Percentiles rank a stretch among this genome's conserved stretches.
phyloP scores from a whole-genome alignment of 2,329 filamentous ascomycete species.

The Xylaria multiplex region DNA sequence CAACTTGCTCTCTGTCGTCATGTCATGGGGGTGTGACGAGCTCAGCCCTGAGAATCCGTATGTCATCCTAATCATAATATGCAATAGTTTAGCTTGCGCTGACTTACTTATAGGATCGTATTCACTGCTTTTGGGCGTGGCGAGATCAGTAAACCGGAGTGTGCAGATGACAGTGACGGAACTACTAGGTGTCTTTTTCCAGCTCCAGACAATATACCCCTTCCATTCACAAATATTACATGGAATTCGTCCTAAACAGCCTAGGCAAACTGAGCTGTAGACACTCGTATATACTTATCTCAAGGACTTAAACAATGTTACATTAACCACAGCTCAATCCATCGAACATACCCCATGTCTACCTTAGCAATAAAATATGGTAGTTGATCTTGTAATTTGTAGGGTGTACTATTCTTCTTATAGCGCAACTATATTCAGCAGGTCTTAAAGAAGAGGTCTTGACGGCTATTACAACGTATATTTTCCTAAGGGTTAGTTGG shows the following conservation, averaged over 20 bases:
- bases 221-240: slow-evolving; percentile 16
- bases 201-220: slow-evolving; percentile 2
- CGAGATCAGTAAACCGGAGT: slow-evolving; percentile 16
- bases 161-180: slow-evolving; percentile 13
- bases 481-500: too few species aligned
- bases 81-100: background rate
- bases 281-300: background rate
- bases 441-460: too few species aligned
- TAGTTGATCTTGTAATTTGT: too few species aligned
- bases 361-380: too few species aligned
- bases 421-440: too few species aligned
- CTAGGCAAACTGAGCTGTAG: background rate
- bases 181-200: slow-evolving; percentile 21
- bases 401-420: too few species aligned
- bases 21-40: slow-evolving; percentile 18
- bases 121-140: slow-evolving; percentile 12
- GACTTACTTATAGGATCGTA: slow-evolving; percentile 2
- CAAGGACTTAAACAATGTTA: background rate
- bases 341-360: too few species aligned
- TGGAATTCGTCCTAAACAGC: background rate
- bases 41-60: slow-evolving; percentile 7
- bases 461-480: too few species aligned
- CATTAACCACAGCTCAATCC: background rate
- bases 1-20: slow-evolving; percentile 2
- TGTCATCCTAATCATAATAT: background rate